A percentile compares a stretch with the other conserved stretches of the same genome.
Conservation (phyloP, 1,284 basidiomycete genomes). For the Leccinum variabile region DNA sequence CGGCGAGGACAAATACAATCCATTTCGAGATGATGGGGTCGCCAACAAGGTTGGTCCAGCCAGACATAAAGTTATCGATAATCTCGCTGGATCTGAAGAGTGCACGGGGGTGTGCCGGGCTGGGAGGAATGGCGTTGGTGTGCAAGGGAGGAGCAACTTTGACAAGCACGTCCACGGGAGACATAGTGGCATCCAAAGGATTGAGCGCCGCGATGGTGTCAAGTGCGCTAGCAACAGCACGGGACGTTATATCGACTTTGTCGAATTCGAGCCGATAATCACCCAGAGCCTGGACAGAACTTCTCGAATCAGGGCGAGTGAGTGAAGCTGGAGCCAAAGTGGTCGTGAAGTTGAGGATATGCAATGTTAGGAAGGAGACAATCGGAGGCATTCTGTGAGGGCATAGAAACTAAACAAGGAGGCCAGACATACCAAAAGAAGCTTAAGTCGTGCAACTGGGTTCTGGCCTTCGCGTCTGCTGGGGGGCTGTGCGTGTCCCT, state of each 20-base stretch:
- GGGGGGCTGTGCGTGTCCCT: conserved; percentile 23
- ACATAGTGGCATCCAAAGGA: conserved; percentile 28
- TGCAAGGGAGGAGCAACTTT: conserved; percentile 70
- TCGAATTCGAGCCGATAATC: conserved; percentile 39
- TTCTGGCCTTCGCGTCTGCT: conserved; percentile 44
- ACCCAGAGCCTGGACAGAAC: conserved; percentile 18
- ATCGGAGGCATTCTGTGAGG: conserved; percentile 47
- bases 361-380: conserved; percentile 83
- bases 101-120: conserved; percentile 24
- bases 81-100: conserved; percentile 35
- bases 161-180: conserved; percentile 56
- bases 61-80: conserved; percentile 87
- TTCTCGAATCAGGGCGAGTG: conserved; percentile 26
- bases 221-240: conserved; percentile 60
- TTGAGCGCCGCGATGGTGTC: conserved; percentile 51
- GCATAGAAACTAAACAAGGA: neutral
- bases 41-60: conserved; percentile 92
- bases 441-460: conserved; percentile 86
- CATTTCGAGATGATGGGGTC: conserved; percentile 96
- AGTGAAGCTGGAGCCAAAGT: conserved; percentile 72
- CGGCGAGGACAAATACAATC: conserved; percentile 89
- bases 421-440: conserved; percentile 67
- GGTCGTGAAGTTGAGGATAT: conserved; percentile 91
- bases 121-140: conserved; percentile 49
- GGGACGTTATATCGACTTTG: conserved; percentile 64